Evolutionary conservation across 345 rosid genomes (phyloP), one percentile per base, ranked within the genome.

Genomic region (Rhodomyrtus tomentosa): DNA sequence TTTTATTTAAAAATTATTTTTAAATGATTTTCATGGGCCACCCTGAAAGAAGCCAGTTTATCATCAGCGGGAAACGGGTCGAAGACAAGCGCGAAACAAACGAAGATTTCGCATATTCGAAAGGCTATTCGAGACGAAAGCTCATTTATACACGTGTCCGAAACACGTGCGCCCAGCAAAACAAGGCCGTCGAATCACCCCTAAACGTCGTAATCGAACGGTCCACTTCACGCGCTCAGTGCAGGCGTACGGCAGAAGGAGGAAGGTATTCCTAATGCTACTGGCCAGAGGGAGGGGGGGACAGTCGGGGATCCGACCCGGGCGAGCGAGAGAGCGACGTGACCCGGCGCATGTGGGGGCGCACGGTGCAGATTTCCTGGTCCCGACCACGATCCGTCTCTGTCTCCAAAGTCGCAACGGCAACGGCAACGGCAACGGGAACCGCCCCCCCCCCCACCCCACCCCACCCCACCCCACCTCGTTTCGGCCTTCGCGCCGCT

Each of bases 331-430:
- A 51, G 42, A 45, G 68, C n/a, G 83, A 82, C 83, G 68, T 51
- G 83, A 82, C 59, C 83, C 11, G 45, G 45, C 18, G 13, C 79
- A 68, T 32, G 45, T 8, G 6, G 73, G 74, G 7, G 0, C 21
- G 14, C 45, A 20, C 79, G 45, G 22, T 38, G 45, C 25, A 36
- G 79, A 68, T 68, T 81, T 73, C 58, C 62, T 20, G 84, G 87
- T 86, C 84, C 88, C 80, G 83, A 88, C 90, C 88, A 51, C 72
- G 84, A 80, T 83, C 86, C 59, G 76, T n/a, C 82, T 11, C 81
- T 25, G 80, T 55, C 58, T 49, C 49, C 16, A 32, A 53, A 53
- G 79, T 68, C 45, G n/a, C n/a, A n/a, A n/a, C n/a, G n/a, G n/a
- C 79, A 68, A 68, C 79, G 79, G 79, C 32, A 7, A 18, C 22